These are phyloP conservation scores for Phytophthora pluvialis DNA, from an alignment of 352 stramenopile species.

Conservation along the genomic window DNA sequence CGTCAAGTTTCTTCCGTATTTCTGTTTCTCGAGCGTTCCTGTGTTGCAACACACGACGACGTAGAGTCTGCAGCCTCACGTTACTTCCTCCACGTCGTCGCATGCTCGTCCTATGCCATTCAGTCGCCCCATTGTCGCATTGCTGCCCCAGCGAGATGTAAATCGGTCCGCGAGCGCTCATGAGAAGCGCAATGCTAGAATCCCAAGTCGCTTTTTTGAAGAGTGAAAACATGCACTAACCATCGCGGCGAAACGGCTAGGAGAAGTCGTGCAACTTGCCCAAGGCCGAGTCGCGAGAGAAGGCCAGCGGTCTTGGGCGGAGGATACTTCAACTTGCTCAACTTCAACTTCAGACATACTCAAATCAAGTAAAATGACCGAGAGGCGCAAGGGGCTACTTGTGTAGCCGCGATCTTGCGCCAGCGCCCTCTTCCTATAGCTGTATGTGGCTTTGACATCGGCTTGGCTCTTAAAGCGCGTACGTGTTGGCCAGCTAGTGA, in stretches of 20 bases:
- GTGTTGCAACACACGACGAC: slow-evolving; percentile 8
- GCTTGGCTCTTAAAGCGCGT: neutral
- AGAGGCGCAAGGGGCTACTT: neutral
- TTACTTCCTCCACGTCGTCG: slow-evolving; percentile 5
- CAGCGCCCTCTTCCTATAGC: too few relatives aligned
- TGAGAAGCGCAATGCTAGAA: neutral
- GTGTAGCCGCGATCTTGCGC: too few relatives aligned
- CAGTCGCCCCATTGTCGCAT: slow-evolving; percentile 2
- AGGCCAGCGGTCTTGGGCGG: too few relatives aligned
- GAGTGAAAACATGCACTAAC: neutral
- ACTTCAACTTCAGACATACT: slow-evolving; percentile 25
- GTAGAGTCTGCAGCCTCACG: neutral
- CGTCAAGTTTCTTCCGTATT: slow-evolving; percentile 32
- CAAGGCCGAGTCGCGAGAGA: too few relatives aligned
- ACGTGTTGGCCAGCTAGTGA: too few relatives aligned
- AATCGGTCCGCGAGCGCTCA: neutral
- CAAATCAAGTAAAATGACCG: slow-evolving; percentile 1
- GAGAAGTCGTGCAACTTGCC: neutral
- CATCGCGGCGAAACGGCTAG: slow-evolving; percentile 1
- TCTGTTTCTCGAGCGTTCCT: slow-evolving; percentile 22
- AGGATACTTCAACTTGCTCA: neutral
- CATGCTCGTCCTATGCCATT: slow-evolving; percentile 10
- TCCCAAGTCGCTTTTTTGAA: slow-evolving; percentile 4
- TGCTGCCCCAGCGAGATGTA: neutral
- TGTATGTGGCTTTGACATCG: neutral